phyloP scores from a whole-genome alignment of 148 eudicot genomes.

The Nepenthes mirabilis region DNA sequence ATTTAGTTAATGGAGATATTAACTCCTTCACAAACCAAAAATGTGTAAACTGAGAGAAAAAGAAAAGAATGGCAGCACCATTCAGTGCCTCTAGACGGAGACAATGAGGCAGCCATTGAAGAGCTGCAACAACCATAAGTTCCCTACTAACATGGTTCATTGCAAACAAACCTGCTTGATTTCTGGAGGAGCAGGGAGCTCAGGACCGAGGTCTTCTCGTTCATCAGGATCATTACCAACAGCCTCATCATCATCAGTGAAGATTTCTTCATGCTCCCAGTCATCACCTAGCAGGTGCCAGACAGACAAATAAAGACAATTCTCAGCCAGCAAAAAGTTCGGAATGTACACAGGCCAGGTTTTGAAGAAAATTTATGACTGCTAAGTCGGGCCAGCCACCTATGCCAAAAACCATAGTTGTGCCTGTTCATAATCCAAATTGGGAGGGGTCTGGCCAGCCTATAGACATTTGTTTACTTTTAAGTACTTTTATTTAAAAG shows the following conservation, averaged over 20 bases:
- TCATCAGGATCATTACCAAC: constrained; percentile 82
- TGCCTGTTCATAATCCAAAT: no score
- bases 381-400: no score
- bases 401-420: no score
- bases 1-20: no score
- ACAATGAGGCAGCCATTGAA: background rate
- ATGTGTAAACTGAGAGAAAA: background rate
- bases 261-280: constrained; percentile 98
- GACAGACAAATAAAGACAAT: background rate
- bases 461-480: no score
- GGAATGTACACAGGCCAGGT: background rate
- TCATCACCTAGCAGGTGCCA: constrained; percentile 63
- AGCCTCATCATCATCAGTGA: constrained; percentile 97
- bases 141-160: background rate
- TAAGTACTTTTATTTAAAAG: no score
- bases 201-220: constrained; percentile 89
- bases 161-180: constrained; percentile 56
- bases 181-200: constrained; percentile 96
- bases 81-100: no score
- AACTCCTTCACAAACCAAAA: background rate
- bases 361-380: no score
- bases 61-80: no score
- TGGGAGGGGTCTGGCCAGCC: no score
- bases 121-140: background rate
- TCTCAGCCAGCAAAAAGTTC: background rate